A percentile compares a stretch with the other conserved stretches of the same genome.
phyloP scores from a whole-genome alignment of 108 stramenopile genomes.

The Aurantiochytrium sp. region DNA sequence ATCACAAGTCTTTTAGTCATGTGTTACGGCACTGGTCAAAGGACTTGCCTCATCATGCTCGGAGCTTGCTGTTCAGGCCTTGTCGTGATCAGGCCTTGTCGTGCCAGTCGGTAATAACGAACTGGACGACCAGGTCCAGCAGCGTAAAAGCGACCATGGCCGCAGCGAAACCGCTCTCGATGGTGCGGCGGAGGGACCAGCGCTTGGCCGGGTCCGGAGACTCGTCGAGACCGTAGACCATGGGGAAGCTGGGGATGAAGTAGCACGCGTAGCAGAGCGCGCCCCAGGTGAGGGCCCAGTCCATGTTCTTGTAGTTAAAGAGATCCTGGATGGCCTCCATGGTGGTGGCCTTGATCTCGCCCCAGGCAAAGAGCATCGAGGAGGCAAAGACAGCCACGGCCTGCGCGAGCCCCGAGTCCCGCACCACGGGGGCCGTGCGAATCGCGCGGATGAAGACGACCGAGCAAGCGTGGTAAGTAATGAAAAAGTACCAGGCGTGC shows the following conservation, averaged over 20 bases:
- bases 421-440: background rate
- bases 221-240: slow-evolving; percentile 24
- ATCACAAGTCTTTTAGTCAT: too few relatives aligned
- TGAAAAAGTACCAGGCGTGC: slow-evolving; percentile 29
- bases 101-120: background rate
- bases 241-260: background rate
- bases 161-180: slow-evolving; percentile 1
- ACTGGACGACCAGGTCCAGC: background rate
- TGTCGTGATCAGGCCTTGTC: background rate
- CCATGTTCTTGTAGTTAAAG: background rate
- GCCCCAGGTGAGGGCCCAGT: slow-evolving; percentile 20
- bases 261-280: slow-evolving; percentile 15
- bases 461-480: background rate
- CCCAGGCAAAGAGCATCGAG: background rate
- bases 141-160: background rate
- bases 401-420: background rate
- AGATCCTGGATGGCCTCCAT: slow-evolving; percentile 18
- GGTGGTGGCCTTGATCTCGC: background rate
- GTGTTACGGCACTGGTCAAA: too few relatives aligned
- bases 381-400: background rate
- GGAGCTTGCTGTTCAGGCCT: too few relatives aligned
- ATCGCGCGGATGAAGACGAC: background rate
- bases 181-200: background rate
- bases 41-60: too few relatives aligned
- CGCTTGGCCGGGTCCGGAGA: background rate